Evolutionary conservation across 768 basidiomycete genomes (phyloP), one percentile per base, ranked within the genome.

Genomic region (Trametes cingulata): DNA sequence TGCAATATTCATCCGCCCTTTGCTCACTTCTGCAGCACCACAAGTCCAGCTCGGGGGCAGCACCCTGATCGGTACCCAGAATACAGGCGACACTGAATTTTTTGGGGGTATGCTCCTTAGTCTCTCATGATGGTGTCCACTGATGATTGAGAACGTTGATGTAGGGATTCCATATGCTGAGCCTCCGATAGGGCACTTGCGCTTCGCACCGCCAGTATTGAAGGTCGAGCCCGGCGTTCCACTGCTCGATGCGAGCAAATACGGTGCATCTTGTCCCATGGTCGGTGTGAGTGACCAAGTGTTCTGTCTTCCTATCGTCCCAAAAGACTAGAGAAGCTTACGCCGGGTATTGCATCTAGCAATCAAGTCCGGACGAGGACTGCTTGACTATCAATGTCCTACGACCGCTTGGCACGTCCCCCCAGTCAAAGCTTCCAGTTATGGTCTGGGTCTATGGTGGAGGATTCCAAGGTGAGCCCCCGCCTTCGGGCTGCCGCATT

Each of bases 301-400:
- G n/a, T n/a, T n/a, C n/a, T n/a, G n/a, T n/a, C n/a, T n/a, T n/a
- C 60, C 47, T 14, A 1, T 24, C 55, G 29, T n/a, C 19, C 15
- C 13, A 35, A 22, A 14, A 6, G 10, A 35, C 37, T 7, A 39
- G 17, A 7, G 10, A 14, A 15, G n/a, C n/a, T 53, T 2, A 13
- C n/a, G 24, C 19, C 39, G 6, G 20, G 29, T 36, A 8, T 20
- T 25, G 43, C 48, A 12, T 1, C 33, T 29, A 52, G 50, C 15
- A 41, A 25, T 13, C 47, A 14, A 29, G 27, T 20, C 27, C 56
- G 37, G 65, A 70, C 33, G 83, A 84, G 63, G 76, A 83, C 61
- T 83, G 82, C 60, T 68, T 84, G 43, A 77, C 69, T 8, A 60
- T 84, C 46, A 83, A 84, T 65, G 69, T 85, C 27, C 77, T 74